These are phyloP conservation scores for Fraxinus sp. DNA, from an alignment of 305 asterid genomes.

Conservation along the genomic window DNA sequence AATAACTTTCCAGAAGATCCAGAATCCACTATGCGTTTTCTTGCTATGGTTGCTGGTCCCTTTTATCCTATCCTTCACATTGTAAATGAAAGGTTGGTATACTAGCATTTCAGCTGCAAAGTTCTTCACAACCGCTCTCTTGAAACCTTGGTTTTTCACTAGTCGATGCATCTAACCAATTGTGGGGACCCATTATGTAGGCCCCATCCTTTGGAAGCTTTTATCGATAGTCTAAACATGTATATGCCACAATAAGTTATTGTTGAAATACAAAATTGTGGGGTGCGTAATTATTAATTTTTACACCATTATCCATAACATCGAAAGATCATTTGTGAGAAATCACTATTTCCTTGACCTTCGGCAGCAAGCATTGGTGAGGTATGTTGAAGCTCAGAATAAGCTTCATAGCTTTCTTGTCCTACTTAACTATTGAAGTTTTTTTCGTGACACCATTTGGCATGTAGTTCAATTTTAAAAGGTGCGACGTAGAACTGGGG, in stretches of 20 bases:
- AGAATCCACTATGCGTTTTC: slow-evolving; percentile 75
- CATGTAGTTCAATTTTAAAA: background rate
- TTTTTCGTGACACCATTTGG: background rate
- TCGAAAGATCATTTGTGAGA: background rate
- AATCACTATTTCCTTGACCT: background rate
- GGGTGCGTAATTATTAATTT: background rate
- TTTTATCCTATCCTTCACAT: slow-evolving; percentile 79
- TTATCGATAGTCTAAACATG: background rate
- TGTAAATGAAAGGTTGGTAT: slow-evolving; percentile 78
- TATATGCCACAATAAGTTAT: background rate
- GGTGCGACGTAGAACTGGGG: background rate
- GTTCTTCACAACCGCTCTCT: slow-evolving; percentile 17
- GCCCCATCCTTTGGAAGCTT: background rate
- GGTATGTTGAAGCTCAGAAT: background rate
- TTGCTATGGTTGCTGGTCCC: slow-evolving; percentile 97
- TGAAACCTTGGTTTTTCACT: slow-evolving; percentile 16
- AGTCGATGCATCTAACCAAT: background rate
- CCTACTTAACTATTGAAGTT: background rate
- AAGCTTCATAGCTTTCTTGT: background rate
- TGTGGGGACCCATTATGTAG: background rate
- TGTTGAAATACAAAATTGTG: background rate
- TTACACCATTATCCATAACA: background rate
- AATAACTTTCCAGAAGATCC: slow-evolving; percentile 76
- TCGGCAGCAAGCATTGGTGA: background rate
- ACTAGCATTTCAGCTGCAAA: slow-evolving; percentile 22